Evolutionary conservation across 306 rosid genomes (phyloP).

Genomic region (Sicyos baderoa): DNA sequence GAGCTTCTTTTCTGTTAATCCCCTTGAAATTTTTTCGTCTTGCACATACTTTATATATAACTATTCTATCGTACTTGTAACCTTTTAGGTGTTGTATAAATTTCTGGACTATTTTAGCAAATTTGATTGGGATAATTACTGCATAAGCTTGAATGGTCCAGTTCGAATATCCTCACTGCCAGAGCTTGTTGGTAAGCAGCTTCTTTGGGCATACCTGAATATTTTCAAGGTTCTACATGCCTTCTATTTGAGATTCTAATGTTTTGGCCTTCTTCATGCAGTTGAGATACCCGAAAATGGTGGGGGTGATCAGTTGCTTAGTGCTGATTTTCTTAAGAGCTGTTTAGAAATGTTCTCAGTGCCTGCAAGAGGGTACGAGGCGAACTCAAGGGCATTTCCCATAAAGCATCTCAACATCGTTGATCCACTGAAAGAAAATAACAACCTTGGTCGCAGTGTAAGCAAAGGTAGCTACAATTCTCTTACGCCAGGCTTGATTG

Average conservation of each 20-base stretch:
- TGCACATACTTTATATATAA: neutral
- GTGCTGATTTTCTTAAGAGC: constrained; percentile 56
- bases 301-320: constrained; percentile 43
- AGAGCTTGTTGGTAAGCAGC: constrained; percentile 50
- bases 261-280: constrained; percentile 22
- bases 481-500: no score
- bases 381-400: constrained; percentile 45
- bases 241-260: neutral
- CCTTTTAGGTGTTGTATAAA: constrained; percentile 59
- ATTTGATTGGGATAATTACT: constrained; percentile 84
- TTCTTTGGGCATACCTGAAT: neutral
- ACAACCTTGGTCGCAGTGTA: constrained; percentile 95
- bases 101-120: constrained; percentile 82
- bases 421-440: constrained; percentile 84
- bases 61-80: neutral
- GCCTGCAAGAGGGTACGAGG: constrained; percentile 48
- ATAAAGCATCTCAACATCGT: constrained; percentile 74
- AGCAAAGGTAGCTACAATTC: constrained; percentile 38
- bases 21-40: neutral
- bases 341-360: constrained; percentile 62
- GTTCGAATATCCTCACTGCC: constrained; percentile 62
- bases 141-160: constrained; percentile 77
- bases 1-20: neutral
- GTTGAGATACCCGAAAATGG: constrained; percentile 61
- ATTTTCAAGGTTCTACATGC: neutral